Percentiles rank a stretch among this genome's conserved stretches.
These are phyloP conservation scores for Ottelia alismoides DNA, from an alignment of 106 monocot species.

Conservation along the genomic window DNA sequence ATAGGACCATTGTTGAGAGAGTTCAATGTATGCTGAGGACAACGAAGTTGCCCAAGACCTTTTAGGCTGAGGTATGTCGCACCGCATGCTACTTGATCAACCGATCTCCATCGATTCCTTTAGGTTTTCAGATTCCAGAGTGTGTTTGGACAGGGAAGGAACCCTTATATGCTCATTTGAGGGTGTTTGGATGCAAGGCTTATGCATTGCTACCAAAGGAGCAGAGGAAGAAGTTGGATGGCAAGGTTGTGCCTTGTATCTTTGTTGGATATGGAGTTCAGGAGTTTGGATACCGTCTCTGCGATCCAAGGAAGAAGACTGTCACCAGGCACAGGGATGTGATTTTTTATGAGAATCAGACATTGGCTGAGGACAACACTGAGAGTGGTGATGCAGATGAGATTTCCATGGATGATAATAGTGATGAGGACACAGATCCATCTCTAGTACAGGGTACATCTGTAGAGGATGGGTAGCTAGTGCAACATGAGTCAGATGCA, in stretches of 20 bases:
- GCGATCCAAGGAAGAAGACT: not conserved
- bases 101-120: not conserved
- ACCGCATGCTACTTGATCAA: not conserved
- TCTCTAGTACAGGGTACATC: too few species aligned
- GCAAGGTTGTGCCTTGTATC: conserved; percentile 1
- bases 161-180: not conserved
- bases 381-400: not conserved
- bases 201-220: not conserved
- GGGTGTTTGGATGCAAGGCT: conserved; percentile 1
- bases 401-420: too few species aligned
- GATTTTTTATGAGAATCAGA: not conserved
- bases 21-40: not conserved
- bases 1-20: not conserved
- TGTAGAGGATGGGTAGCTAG: too few species aligned
- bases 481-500: too few species aligned
- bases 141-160: not conserved
- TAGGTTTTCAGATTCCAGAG: not conserved
- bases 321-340: not conserved
- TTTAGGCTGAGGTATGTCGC: not conserved
- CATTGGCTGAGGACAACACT: not conserved
- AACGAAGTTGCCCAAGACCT: not conserved
- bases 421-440: too few species aligned
- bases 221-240: conserved; percentile 1
- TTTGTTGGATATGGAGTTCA: conserved; percentile 1
- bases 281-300: not conserved